Evolutionary conservation across 2,329 filamentous ascomycete species (phyloP).

Genomic region (Aspergillus aculeatus): DNA sequence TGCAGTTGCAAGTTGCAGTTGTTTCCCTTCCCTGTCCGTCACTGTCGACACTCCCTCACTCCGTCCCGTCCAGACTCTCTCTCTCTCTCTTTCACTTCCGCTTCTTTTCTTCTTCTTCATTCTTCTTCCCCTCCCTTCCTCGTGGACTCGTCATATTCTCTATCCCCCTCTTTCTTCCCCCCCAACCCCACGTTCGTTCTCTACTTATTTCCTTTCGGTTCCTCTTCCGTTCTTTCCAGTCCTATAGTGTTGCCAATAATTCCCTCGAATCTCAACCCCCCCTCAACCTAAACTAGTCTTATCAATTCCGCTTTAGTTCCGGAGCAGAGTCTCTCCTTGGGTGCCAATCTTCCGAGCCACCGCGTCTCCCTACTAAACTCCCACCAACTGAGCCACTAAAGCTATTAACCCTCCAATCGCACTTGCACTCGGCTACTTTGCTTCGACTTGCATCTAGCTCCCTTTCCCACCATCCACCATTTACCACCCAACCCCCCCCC

Average conservation of each 20-base stretch:
- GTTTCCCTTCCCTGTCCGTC: neutral
- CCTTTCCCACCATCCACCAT: neutral
- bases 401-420: neutral
- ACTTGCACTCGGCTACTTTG: neutral
- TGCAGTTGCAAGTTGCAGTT: too few species aligned
- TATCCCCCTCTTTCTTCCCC: conserved; percentile 2
- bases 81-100: neutral
- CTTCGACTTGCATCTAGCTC: neutral
- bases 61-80: too few species aligned
- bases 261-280: neutral
- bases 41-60: neutral
- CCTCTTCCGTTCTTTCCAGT: neutral
- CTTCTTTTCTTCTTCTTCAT: neutral
- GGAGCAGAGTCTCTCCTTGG: conserved; percentile 6
- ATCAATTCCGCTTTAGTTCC: neutral
- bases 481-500: too few species aligned
- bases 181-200: neutral
- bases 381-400: neutral
- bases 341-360: conserved; percentile 1
- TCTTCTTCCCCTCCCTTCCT: conserved; percentile 2
- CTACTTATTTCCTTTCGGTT: neutral
- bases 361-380: neutral
- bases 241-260: neutral
- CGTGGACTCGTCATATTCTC: conserved; percentile 8
- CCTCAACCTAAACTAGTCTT: neutral